Conservation (phyloP, 1,284 basidiomycete genomes). For the Heterobasidion annosum region DNA sequence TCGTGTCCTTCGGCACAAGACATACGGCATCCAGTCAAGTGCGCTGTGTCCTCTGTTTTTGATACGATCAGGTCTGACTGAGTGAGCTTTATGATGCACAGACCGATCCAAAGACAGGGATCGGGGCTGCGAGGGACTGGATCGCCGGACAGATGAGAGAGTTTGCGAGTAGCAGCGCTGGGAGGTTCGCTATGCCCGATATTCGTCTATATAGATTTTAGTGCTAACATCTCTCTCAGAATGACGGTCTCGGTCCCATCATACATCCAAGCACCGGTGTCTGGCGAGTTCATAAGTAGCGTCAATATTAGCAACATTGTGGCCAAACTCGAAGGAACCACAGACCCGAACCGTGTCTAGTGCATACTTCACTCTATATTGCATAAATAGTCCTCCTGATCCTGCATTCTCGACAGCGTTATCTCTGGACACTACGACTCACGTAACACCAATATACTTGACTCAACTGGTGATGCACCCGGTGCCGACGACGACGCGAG, state of each 20-base stretch:
- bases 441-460: slow-evolving; percentile 28
- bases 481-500: slow-evolving; percentile 41
- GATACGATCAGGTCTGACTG: background rate
- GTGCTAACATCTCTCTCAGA: slow-evolving; percentile 9
- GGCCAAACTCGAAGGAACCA: slow-evolving; percentile 37
- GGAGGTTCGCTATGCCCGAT: slow-evolving; percentile 18
- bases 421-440: slow-evolving; percentile 44
- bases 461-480: slow-evolving; percentile 36
- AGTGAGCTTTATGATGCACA: background rate
- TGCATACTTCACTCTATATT: slow-evolving; percentile 19
- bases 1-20: slow-evolving; percentile 45
- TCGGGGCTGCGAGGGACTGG: slow-evolving; percentile 49
- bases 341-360: slow-evolving; percentile 42
- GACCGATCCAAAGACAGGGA: slow-evolving; percentile 39
- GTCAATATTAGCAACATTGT: slow-evolving; percentile 42
- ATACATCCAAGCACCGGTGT: slow-evolving; percentile 30
- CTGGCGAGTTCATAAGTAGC: slow-evolving; percentile 24
- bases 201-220: background rate
- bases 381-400: too few relatives aligned
- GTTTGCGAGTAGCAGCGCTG: slow-evolving; percentile 27
- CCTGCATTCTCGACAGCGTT: background rate
- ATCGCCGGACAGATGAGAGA: slow-evolving; percentile 35
- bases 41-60: background rate
- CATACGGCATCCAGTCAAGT: slow-evolving; percentile 38
- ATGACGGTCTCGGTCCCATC: slow-evolving; percentile 38